phyloP scores from a whole-genome alignment of 306 rosid genomes.

The Echinosophora koreensis region DNA sequence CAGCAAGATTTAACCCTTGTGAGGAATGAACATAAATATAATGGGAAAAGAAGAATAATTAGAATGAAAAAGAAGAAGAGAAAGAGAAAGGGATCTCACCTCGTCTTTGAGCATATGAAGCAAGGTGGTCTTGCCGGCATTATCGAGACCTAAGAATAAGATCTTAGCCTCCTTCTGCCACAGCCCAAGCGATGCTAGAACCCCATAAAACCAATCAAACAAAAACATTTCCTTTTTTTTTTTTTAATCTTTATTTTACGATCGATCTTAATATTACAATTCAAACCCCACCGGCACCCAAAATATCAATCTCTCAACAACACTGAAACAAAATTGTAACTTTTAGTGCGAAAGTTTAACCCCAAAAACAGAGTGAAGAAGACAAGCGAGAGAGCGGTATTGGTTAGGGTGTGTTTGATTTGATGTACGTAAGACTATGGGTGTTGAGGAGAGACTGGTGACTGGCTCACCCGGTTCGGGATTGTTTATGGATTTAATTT shows the following conservation, averaged over 20 bases:
- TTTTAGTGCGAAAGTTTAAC: conserved; percentile 40
- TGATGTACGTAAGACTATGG: not conserved
- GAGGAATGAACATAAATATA: too few species aligned
- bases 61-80: not conserved
- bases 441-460: not conserved
- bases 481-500: not conserved
- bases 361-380: conserved; percentile 27
- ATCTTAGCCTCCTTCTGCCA: conserved; percentile 86
- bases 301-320: not conserved
- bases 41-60: too few species aligned
- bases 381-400: not conserved
- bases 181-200: conserved; percentile 71
- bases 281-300: too few species aligned
- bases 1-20: not conserved
- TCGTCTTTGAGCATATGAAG: conserved; percentile 83
- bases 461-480: conserved; percentile 19
- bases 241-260: too few species aligned
- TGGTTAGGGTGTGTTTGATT: not conserved
- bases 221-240: conserved; percentile 54
- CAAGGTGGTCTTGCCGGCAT: conserved; percentile 74
- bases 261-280: not conserved
- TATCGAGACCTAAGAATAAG: conserved; percentile 75
- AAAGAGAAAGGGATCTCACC: conserved; percentile 26
- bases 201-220: conserved; percentile 79
- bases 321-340: not conserved